Base-by-base conservation (phyloP, 1,284 basidiomycete species). In the Fomitopsis schrenkii region DNA sequence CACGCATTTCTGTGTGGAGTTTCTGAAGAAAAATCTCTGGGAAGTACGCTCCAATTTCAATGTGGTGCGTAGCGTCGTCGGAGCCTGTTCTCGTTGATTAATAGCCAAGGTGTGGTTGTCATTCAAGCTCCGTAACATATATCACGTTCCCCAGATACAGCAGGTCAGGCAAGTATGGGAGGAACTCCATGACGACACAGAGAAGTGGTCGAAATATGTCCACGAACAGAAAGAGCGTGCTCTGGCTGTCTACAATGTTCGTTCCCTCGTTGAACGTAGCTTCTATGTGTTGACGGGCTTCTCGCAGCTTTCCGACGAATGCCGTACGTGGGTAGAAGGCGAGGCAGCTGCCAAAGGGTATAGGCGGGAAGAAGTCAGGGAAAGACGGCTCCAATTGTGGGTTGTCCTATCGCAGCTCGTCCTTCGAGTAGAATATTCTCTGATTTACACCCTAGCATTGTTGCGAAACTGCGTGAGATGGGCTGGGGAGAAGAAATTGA, bases 401-500 rank as follows among this genome's bases (percentile, higher is more conserved):
- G 59, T 38, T 9, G 5, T 26, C 30, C 12, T 30, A 10, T 12
- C 26, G 4, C 9, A 19, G 4, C 9, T 15, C 35, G 8, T 22
- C 30, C 1, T 42, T 10, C n/a, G 30, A 3, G 19, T 8, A 26
- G 6, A 14, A 6, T 45, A 9, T n/a, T 14, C 22, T 22, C 17
- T 35, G 14, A 48, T 19, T 9, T 41, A 35, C 4, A 7, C 48
- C 12, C 5, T 30, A 60, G 59, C 36, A 41, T 60, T 45, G 26
- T 53, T 5, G 12, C 28, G 15, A 48, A 44, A 12, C 53, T 60
- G 9, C 59, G 59, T 4, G 55, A 57, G 9, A 33, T 42, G 19
- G 59, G 59, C 6, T 60, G 53, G 54, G 53, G 38, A 12, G 45
- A 50, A 41, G 59, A 60, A 15, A 22, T 60, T 10, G 59, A 60